Percentiles rank a stretch among this genome's conserved stretches.
phyloP scores from a whole-genome alignment of 1,284 basidiomycete species.

The Exobasidium cylindrosporum region DNA sequence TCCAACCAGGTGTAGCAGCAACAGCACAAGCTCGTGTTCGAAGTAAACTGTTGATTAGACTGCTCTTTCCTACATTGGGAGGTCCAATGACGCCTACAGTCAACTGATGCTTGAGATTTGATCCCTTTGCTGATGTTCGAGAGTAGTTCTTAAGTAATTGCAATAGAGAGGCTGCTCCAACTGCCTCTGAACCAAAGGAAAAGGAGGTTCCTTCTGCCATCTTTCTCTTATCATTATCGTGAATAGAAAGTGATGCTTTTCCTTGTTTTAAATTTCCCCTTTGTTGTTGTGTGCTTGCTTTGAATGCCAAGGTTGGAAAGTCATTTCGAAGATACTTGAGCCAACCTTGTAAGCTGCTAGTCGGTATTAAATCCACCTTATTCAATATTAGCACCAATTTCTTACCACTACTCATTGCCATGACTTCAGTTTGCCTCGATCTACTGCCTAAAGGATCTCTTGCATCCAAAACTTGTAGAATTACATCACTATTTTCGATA shows the following conservation, averaged over 20 bases:
- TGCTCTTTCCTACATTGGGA: constrained; percentile 96
- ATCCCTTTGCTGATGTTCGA: constrained; percentile 51
- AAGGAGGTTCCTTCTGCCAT: not conserved
- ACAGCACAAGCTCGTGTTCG: constrained; percentile 69
- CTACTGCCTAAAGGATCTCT: constrained; percentile 61
- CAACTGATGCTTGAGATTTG: constrained; percentile 31
- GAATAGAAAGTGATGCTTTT: not conserved
- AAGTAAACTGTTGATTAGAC: constrained; percentile 90
- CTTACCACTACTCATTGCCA: constrained; percentile 41
- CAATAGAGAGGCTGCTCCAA: constrained; percentile 65
- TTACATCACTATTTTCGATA: constrained; percentile 85
- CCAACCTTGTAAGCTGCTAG: constrained; percentile 85
- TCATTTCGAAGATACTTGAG: constrained; percentile 82
- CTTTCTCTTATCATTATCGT: not conserved
- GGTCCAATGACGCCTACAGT: constrained; percentile 94
- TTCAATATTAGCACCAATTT: constrained; percentile 42
- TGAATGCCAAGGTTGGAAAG: constrained; percentile 90
- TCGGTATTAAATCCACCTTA: constrained; percentile 69
- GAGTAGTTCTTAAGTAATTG: constrained; percentile 86
- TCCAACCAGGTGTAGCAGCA: constrained; percentile 92
- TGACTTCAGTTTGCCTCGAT: constrained; percentile 38
- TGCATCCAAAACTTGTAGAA: constrained; percentile 59
- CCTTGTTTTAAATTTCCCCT: constrained; percentile 63
- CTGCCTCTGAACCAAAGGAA: constrained; percentile 52
- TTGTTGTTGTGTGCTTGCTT: constrained; percentile 77